phyloP scores from a whole-genome alignment of 2,329 filamentous ascomycete species.

The Aspergillus sp. region DNA sequence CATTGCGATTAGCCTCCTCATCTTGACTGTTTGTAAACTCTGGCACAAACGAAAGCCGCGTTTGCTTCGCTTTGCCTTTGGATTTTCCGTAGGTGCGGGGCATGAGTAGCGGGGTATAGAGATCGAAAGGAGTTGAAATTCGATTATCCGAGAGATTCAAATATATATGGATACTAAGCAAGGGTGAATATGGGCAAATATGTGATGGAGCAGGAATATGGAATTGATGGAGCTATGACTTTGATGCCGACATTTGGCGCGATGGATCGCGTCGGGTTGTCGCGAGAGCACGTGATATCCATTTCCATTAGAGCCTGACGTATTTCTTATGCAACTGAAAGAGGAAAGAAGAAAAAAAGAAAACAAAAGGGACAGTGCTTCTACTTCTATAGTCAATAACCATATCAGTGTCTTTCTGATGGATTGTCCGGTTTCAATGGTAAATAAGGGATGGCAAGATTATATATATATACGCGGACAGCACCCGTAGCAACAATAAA shows the following conservation, averaged over 20 bases:
- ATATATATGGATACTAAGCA: neutral
- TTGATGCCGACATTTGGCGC: constrained; percentile 1
- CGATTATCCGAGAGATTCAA: neutral
- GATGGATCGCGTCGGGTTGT: constrained; percentile 18
- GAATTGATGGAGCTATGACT: neutral
- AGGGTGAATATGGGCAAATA: neutral
- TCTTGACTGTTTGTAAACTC: constrained; percentile 25
- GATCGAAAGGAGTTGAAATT: neutral
- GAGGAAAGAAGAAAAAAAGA: no score
- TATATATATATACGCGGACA: no score
- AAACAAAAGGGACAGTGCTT: no score
- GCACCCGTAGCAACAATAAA: no score
- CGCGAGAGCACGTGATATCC: constrained; percentile 24
- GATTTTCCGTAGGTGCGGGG: constrained; percentile 31
- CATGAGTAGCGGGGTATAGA: constrained; percentile 21
- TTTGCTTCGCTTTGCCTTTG: constrained; percentile 40
- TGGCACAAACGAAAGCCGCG: constrained; percentile 44
- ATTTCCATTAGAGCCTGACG: neutral
- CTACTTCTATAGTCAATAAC: neutral
- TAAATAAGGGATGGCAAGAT: no score
- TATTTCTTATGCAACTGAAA: no score
- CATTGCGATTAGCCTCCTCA: constrained; percentile 27
- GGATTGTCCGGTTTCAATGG: no score
- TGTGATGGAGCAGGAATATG: neutral
- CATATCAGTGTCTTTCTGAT: no score